phyloP scores from a whole-genome alignment of 306 rosid genomes.

The Mimosa bimucronata region DNA sequence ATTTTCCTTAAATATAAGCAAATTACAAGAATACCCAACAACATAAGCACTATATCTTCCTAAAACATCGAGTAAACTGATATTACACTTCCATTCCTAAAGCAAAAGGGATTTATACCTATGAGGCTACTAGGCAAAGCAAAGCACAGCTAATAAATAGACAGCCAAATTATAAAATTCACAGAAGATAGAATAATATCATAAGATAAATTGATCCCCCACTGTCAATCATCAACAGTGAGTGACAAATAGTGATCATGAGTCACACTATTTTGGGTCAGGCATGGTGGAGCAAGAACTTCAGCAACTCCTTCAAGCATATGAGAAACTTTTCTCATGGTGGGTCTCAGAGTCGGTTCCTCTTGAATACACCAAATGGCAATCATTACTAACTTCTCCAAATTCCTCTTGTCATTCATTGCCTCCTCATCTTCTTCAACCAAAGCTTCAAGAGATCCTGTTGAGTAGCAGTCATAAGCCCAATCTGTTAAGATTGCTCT shows the following conservation, averaged over 20 bases:
- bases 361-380: constrained; percentile 51
- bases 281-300: constrained; percentile 44
- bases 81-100: background rate
- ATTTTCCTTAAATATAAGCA: background rate
- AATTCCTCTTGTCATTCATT: constrained; percentile 36
- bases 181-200: background rate
- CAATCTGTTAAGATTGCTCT: constrained; percentile 47
- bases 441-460: constrained; percentile 35
- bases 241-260: background rate
- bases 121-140: background rate
- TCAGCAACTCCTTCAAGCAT: constrained; percentile 53
- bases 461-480: constrained; percentile 42
- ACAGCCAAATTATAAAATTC: background rate
- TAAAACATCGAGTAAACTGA: background rate
- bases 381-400: constrained; percentile 40
- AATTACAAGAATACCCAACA: background rate
- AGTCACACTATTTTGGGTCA: constrained; percentile 10
- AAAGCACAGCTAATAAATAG: background rate
- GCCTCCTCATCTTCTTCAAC: constrained; percentile 46
- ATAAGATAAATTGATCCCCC: background rate
- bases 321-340: constrained; percentile 41
- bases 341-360: constrained; percentile 46
- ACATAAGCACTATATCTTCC: background rate
- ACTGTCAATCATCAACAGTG: background rate
- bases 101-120: background rate